Conservation (phyloP, 768 basidiomycete species). For the Leucosporidium creatinivorum region DNA sequence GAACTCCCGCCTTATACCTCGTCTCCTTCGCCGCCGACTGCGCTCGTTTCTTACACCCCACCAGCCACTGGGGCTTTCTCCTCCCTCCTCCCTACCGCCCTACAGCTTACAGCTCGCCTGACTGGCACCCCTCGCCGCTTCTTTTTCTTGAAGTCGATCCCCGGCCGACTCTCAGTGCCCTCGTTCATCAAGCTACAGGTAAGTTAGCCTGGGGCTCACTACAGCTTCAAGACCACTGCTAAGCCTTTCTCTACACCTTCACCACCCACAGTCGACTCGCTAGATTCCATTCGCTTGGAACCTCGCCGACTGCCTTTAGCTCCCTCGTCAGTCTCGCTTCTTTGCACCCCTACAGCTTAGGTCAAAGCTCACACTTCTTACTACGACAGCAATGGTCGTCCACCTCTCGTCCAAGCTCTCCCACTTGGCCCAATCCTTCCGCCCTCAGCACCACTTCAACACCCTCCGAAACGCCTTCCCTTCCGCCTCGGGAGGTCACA, state of each 20-base stretch:
- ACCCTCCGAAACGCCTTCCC: slow-evolving; percentile 28
- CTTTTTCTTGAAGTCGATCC: no score
- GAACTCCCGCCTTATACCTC: no score
- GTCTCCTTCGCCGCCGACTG: no score
- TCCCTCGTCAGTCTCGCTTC: background rate
- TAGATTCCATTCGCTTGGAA: background rate
- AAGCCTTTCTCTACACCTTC: background rate
- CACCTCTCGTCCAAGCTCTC: slow-evolving; percentile 31
- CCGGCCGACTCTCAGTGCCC: no score
- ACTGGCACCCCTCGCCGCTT: no score
- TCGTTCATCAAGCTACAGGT: no score
- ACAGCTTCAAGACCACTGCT: background rate
- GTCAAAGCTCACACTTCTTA: background rate
- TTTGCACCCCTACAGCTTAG: background rate
- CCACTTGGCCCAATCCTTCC: slow-evolving; percentile 30
- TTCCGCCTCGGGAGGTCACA: slow-evolving; percentile 21
- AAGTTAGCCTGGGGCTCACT: background rate
- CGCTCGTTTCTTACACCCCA: no score
- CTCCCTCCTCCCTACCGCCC: no score
- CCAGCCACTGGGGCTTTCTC: no score
- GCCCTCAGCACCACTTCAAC: slow-evolving; percentile 21
- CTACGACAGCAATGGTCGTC: slow-evolving; percentile 17
- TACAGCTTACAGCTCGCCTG: no score
- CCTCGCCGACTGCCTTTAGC: no score
- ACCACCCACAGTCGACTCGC: background rate